phyloP scores from a whole-genome alignment of 257 asterid genomes.

The Forsythia suspensa region DNA sequence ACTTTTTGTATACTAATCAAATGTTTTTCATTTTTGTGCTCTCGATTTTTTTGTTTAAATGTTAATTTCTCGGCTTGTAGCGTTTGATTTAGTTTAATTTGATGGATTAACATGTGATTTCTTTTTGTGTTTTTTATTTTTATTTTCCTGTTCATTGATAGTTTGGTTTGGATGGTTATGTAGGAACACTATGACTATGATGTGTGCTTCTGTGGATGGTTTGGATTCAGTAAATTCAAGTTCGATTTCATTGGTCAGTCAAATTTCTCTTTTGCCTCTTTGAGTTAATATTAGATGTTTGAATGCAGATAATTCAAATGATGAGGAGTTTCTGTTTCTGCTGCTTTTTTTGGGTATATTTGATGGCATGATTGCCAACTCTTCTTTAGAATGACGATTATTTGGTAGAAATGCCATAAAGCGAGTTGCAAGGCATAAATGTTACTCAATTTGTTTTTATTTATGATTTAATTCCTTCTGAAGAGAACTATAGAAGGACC shows the following conservation, averaged over 20 bases:
- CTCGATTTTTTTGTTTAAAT: background rate
- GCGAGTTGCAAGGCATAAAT: background rate
- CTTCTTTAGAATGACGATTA: background rate
- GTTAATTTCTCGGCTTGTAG: background rate
- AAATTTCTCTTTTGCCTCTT: constrained; percentile 3
- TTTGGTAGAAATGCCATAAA: background rate
- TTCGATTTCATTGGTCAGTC: constrained; percentile 55
- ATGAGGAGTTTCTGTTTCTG: background rate
- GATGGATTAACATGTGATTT: background rate
- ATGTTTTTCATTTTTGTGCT: background rate
- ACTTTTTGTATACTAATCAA: background rate
- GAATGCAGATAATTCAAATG: background rate
- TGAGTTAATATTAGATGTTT: background rate
- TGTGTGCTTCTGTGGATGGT: constrained; percentile 65
- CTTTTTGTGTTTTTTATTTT: background rate
- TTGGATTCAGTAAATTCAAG: constrained; percentile 48
- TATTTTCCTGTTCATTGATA: background rate
- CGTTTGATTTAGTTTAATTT: background rate
- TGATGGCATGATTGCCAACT: background rate
- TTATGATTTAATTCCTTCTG: background rate
- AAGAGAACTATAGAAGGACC: background rate
- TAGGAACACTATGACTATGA: constrained; percentile 46
- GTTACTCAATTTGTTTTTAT: background rate
- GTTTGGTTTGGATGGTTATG: constrained; percentile 26
- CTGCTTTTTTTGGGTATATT: background rate